Evolutionary conservation across 2,329 filamentous ascomycete genomes (phyloP).

Genomic region (Verticillium albo-atrum): DNA sequence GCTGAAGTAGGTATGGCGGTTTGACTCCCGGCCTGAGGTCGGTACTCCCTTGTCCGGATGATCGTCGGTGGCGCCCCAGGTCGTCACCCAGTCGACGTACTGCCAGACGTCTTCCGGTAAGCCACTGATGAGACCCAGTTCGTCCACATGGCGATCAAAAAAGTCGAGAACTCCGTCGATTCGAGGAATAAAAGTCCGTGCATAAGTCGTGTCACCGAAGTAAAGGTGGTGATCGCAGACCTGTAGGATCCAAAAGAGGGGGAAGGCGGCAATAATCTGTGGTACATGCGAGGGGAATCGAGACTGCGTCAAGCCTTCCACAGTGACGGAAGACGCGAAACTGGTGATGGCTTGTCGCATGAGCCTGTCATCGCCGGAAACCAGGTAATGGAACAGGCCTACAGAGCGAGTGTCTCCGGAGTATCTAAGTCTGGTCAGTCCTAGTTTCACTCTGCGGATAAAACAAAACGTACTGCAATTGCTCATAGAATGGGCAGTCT

Average conservation of each 20-base stretch:
- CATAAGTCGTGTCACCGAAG: background rate
- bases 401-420: background rate
- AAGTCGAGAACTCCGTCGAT: constrained; percentile 17
- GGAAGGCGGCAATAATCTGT: background rate
- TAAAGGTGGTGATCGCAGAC: background rate
- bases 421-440: background rate
- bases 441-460: background rate
- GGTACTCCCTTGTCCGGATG: background rate
- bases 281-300: background rate
- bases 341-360: background rate
- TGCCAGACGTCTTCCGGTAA: background rate
- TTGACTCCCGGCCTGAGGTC: background rate
- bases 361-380: background rate
- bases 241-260: background rate
- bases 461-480: background rate
- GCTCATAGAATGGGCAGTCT: background rate
- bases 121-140: constrained; percentile 17
- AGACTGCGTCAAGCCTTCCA: background rate
- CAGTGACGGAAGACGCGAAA: background rate
- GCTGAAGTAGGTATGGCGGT: background rate
- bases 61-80: background rate
- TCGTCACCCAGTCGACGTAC: background rate
- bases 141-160: constrained; percentile 21
- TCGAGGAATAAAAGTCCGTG: constrained; percentile 13
- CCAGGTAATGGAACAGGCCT: background rate